Conservation (phyloP, 1,139 yeast genomes). For the Debaryomyces subglobosus region DNA sequence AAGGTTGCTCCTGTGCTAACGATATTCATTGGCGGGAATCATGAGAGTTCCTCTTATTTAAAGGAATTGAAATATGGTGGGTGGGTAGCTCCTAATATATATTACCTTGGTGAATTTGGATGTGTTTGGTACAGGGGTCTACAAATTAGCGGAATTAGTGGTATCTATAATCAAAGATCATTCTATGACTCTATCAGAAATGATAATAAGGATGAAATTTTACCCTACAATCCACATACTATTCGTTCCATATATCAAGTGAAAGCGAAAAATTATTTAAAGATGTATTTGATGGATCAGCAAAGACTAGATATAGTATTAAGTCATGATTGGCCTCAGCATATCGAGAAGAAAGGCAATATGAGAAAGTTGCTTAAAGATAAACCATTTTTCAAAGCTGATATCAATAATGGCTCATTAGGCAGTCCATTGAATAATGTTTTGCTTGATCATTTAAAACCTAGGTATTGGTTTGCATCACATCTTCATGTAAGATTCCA, state of each 20-base stretch:
- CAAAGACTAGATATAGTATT: slow-evolving; percentile 54
- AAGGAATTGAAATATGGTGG: slow-evolving; percentile 85
- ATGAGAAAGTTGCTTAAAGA: slow-evolving; percentile 42
- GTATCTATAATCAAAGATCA: slow-evolving; percentile 64
- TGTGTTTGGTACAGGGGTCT: slow-evolving; percentile 74
- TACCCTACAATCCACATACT: slow-evolving; percentile 52
- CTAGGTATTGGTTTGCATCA: slow-evolving; percentile 82
- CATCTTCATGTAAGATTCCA: slow-evolving; percentile 80
- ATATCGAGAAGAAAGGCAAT: slow-evolving; percentile 71
- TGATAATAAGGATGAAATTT: slow-evolving; percentile 35
- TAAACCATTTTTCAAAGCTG: slow-evolving; percentile 72
- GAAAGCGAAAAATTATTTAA: slow-evolving; percentile 62
- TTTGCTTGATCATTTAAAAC: slow-evolving; percentile 57
- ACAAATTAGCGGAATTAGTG: slow-evolving; percentile 80
- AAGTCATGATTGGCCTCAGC: slow-evolving; percentile 96
- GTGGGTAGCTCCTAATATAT: slow-evolving; percentile 92
- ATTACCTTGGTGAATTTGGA: slow-evolving; percentile 80
- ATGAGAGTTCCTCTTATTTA: slow-evolving; percentile 82
- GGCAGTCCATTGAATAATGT: slow-evolving; percentile 78
- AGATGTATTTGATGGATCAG: slow-evolving; percentile 43
- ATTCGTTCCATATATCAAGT: slow-evolving; percentile 74
- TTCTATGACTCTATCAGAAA: slow-evolving; percentile 22
- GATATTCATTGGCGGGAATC: slow-evolving; percentile 91
- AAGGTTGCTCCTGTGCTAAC: slow-evolving; percentile 75
- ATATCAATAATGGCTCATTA: slow-evolving; percentile 58